Conservation (phyloP, 2,329 filamentous ascomycete genomes). For the Rutstroemia sp. region DNA sequence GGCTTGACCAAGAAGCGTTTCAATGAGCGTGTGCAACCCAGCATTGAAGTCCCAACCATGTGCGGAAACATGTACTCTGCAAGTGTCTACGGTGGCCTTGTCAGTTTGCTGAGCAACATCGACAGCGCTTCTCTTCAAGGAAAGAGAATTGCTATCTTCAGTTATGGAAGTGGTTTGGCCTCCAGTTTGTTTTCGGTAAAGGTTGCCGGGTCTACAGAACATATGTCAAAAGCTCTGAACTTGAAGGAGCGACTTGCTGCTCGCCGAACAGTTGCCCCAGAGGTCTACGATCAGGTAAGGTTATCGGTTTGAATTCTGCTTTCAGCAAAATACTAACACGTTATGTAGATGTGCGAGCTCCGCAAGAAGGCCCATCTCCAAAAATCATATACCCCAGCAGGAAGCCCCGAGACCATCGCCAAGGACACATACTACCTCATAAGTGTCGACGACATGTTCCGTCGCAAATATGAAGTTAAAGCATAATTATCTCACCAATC, state of each 20-base stretch:
- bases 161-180: conserved; percentile 67
- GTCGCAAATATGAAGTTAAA: conserved; percentile 70
- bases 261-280: conserved; percentile 59
- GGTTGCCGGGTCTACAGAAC: conserved; percentile 61
- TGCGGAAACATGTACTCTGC: conserved; percentile 60
- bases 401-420: conserved; percentile 57
- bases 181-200: conserved; percentile 65
- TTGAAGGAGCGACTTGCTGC: conserved; percentile 60
- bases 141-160: conserved; percentile 51
- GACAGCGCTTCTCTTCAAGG: conserved; percentile 48
- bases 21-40: conserved; percentile 66
- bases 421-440: conserved; percentile 71
- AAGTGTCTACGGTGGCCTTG: conserved; percentile 50
- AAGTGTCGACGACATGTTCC: conserved; percentile 80
- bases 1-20: conserved; percentile 76
- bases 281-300: conserved; percentile 67
- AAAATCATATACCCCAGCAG: conserved; percentile 68
- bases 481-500: conserved; percentile 36
- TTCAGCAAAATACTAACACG: conserved; percentile 19
- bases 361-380: conserved; percentile 78
- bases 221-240: conserved; percentile 60
- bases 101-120: conserved; percentile 45
- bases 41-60: conserved; percentile 69
- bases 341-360: conserved; percentile 62
- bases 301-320: neutral